These are phyloP conservation scores for Calonectria montana DNA, from an alignment of 2,329 filamentous ascomycete species.

Conservation along the genomic window DNA sequence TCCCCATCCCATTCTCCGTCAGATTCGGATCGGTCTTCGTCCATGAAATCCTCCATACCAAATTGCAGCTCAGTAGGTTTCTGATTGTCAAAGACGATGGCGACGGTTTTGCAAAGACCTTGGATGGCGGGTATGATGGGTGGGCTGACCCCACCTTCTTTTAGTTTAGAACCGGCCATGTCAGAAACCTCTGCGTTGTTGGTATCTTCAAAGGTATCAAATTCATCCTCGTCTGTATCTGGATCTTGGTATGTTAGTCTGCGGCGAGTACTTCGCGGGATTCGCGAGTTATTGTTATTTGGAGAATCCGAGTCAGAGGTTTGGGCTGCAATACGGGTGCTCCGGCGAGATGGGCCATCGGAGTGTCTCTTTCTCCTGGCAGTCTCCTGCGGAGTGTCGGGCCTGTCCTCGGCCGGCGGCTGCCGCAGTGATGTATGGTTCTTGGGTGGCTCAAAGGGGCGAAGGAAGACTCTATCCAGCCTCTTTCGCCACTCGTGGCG, in stretches of 20 bases:
- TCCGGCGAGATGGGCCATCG: conserved; percentile 50
- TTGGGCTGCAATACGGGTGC: conserved; percentile 49
- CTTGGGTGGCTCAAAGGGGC: conserved; percentile 56
- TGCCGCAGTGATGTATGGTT: conserved; percentile 37
- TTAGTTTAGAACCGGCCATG: conserved; percentile 18
- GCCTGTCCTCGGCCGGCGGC: conserved; percentile 14
- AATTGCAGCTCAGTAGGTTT: conserved; percentile 76
- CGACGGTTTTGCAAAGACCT: conserved; percentile 76
- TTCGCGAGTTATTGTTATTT: conserved; percentile 31
- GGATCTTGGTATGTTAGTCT: conserved; percentile 56
- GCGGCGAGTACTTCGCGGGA: conserved; percentile 29
- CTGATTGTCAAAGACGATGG: conserved; percentile 81
- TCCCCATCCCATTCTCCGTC: conserved; percentile 71
- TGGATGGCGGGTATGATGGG: conserved; percentile 64
- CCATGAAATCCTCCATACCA: conserved; percentile 77
- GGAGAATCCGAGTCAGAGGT: conserved; percentile 40
- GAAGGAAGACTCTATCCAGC: conserved; percentile 74
- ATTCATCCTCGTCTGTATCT: conserved; percentile 58
- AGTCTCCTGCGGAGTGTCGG: conserved; percentile 22
- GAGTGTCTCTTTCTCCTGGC: conserved; percentile 29
- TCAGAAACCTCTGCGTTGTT: conserved; percentile 21
- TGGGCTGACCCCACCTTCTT: conserved; percentile 17
- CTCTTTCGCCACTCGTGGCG: conserved; percentile 81
- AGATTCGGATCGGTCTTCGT: conserved; percentile 66
- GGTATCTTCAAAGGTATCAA: conserved; percentile 43